Evolutionary conservation across 306 rosid species (phyloP).

Genomic region (Senna siamea): DNA sequence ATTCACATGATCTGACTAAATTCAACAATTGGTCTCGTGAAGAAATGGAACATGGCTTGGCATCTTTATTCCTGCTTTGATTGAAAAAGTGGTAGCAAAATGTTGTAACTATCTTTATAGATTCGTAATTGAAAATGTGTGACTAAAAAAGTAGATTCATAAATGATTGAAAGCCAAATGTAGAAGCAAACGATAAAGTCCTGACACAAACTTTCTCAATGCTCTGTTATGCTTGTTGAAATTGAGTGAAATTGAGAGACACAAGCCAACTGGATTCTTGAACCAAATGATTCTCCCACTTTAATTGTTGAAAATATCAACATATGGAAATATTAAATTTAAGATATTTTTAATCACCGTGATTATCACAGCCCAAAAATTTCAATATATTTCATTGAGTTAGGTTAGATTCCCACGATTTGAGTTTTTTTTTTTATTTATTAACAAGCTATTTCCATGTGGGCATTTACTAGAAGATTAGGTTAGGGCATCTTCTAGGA

Average conservation of each 20-base stretch:
- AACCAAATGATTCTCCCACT: constrained; percentile 1
- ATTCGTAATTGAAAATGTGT: constrained; percentile 4
- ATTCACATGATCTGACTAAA: neutral
- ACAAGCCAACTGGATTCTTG: constrained; percentile 22
- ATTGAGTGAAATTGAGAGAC: constrained; percentile 7
- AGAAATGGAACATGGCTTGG: no score
- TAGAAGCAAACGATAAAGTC: neutral
- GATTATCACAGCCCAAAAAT: neutral
- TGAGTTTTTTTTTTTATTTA: neutral
- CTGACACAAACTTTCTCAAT: neutral
- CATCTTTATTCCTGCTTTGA: neutral
- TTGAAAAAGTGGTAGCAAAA: neutral
- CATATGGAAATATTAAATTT: neutral
- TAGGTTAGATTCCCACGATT: neutral
- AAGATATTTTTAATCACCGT: neutral
- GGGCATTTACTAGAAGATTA: no score
- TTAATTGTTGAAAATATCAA: constrained; percentile 1
- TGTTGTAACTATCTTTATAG: neutral
- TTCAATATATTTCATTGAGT: neutral
- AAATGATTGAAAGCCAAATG: constrained; percentile 4
- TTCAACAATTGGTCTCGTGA: neutral
- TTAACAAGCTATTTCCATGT: neutral
- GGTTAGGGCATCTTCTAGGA: constrained; percentile 4
- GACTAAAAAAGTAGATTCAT: neutral
- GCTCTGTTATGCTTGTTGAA: neutral